Base-by-base conservation (phyloP, 2,329 filamentous ascomycete species). In the Hymenotorrendiella dingleyae region DNA sequence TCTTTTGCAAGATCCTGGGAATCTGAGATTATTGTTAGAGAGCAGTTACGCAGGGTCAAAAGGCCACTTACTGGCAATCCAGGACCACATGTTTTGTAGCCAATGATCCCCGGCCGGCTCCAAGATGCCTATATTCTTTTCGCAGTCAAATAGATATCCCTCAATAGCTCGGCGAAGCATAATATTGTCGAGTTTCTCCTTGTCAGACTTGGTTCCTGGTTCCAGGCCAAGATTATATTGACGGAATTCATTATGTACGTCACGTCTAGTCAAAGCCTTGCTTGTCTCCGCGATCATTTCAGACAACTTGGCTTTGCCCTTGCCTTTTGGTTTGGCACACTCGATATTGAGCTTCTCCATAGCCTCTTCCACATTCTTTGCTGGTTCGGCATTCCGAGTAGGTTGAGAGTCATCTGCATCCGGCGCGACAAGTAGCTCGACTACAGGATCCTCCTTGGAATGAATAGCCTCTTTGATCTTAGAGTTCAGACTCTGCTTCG, bases 61-160 rank as follows among this genome's bases (percentile, higher is more conserved):
- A 36, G 14, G 10, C n/a, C 50, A 71, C 68, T 58, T 57, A 80
- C 84, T 78, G 45, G 76, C 72, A 36, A 90, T 71, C 72, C 85
- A 86, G 35, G 79, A 76, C 87, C 87, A 94, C n/a, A 86, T 67
- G 43, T 85, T 82, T 44, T 80, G 74, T n/a, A 91, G 68, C 77
- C 84, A 86, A 22, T 76, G 77, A 55, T 90, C 82, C 47, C 87
- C 84, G 9, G 11, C 10, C 28, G 14, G 19, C 5, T 72, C 68
- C 1, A 85, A 73, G n/a, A 90, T 74, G 5, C 72, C 65, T 48
- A 75, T 74, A 55, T 93, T 93, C 36, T 68, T 73, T 12, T 66
- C 64, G 45, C 78, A 80, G 54, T 89, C 69, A 47, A 83, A 81
- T 0, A 82, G 63, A 48, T 83, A 84, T 42, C 70, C 73, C 52